Evolutionary conservation across 441 rosid genomes (phyloP), one percentile per base, ranked within the genome.

Genomic region (Gossypium davidsonii): DNA sequence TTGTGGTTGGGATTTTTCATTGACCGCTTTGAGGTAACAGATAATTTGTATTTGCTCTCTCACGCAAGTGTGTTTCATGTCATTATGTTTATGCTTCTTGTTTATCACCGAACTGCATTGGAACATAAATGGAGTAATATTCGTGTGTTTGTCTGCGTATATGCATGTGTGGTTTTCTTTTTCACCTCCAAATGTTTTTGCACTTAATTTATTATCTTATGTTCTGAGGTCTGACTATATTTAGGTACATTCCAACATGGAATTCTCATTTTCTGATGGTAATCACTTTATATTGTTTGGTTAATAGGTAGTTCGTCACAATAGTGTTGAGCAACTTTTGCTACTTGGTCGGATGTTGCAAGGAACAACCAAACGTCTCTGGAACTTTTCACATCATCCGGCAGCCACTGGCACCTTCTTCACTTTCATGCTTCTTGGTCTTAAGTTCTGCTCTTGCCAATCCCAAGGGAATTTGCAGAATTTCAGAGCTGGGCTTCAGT

Each of bases 341-440:
- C 97, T 96, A 52, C 85, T 93, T 63, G 97, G 97, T 65, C 92
- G 98, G 72, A 81, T 96, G 86, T 83, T 93, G 65, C 99, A 93
- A 86, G 96, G 97, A 78, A 89, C 96, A 52, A 87, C 93, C 72
- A 87, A 81, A 80, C 81, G 83, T 26, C 93, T 91, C 37, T 93
- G 97, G 99, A 93, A 82, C 81, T 96, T 93, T 87, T 89, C 97
- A 53, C 91, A 77, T 73, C 99, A 96, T 89, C 99, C 99, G 53
- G 97, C 97, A 61, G 98, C 98, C 28, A 80, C 93, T 70, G 99
- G 99, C 77, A 89, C 98, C 68, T 96, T 96, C 81, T 96, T 96
- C 79, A 93, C 98, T 44, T 68, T 91, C 80, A 96, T 96, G 99
- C 97, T 90, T 82, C 93, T 96, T 76, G 99, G 99, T 70, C 88